Conservation (phyloP, 257 asterid species). For the Fraxinus cuspidata region DNA sequence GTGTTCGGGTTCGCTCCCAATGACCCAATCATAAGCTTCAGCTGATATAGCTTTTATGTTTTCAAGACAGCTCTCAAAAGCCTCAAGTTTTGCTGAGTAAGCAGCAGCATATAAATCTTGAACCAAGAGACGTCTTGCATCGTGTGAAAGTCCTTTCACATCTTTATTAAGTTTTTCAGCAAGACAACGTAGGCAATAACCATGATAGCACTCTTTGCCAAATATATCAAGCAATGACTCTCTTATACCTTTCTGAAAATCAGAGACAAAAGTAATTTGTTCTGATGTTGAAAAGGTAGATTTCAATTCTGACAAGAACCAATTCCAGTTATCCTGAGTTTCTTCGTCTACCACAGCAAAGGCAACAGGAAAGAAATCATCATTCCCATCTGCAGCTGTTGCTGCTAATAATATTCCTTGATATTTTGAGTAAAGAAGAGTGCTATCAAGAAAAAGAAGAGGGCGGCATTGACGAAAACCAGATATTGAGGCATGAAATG, state of each 20-base stretch:
- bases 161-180: conserved; percentile 96
- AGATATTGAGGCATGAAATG: conserved; percentile 85
- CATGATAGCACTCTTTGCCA: conserved; percentile 83
- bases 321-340: conserved; percentile 87
- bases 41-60: conserved; percentile 92
- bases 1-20: conserved; percentile 76
- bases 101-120: conserved; percentile 97
- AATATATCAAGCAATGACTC: conserved; percentile 72
- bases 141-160: conserved; percentile 93
- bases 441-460: conserved; percentile 90
- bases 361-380: conserved; percentile 87
- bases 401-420: conserved; percentile 93
- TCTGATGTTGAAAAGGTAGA: conserved; percentile 72
- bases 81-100: conserved; percentile 69
- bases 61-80: conserved; percentile 62
- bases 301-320: conserved; percentile 87
- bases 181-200: conserved; percentile 86
- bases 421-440: conserved; percentile 91
- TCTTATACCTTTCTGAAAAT: conserved; percentile 81
- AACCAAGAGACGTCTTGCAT: conserved; percentile 95
- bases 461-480: conserved; percentile 97
- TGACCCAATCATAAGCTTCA: conserved; percentile 92
- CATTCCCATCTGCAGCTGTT: conserved; percentile 89
- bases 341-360: conserved; percentile 97
- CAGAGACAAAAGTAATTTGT: conserved; percentile 84